Conservation (phyloP, 345 rosid genomes). For the Populus davidiana region DNA sequence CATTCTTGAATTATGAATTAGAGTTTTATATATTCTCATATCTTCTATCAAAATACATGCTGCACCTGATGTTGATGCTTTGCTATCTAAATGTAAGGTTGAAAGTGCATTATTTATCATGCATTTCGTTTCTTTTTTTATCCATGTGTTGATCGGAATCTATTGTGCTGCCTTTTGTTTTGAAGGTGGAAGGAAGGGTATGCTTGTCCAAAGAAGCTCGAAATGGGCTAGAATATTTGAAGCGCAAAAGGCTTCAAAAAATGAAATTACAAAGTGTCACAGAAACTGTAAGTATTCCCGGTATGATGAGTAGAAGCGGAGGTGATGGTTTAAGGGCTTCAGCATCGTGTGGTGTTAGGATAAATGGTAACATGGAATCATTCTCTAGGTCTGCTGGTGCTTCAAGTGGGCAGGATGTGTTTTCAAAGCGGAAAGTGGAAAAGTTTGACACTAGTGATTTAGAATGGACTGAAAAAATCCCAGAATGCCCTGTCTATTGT, state of each 20-base stretch:
- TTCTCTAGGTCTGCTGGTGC: slow-evolving; percentile 32
- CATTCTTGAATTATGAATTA: neutral
- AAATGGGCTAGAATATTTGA: slow-evolving; percentile 73
- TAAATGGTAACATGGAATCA: slow-evolving; percentile 46
- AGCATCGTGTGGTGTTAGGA: slow-evolving; percentile 73
- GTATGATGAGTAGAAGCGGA: slow-evolving; percentile 69
- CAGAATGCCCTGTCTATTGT: slow-evolving; percentile 87
- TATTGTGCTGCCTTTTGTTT: slow-evolving; percentile 13
- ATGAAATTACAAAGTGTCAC: slow-evolving; percentile 51
- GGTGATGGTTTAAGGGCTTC: slow-evolving; percentile 82
- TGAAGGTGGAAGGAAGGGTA: slow-evolving; percentile 91
- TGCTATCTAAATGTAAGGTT: neutral
- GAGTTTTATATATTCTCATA: neutral
- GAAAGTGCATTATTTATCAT: neutral
- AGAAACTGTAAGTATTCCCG: slow-evolving; percentile 40
- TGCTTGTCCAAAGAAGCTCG: slow-evolving; percentile 63
- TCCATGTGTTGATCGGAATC: neutral
- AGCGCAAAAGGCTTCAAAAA: slow-evolving; percentile 75
- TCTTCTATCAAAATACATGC: neutral
- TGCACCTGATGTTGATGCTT: neutral
- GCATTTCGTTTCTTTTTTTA: neutral
- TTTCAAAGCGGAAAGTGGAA: slow-evolving; percentile 62
- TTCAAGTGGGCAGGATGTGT: slow-evolving; percentile 44
- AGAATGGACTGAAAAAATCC: slow-evolving; percentile 84
- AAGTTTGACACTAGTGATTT: slow-evolving; percentile 69